Percentiles rank a stretch among this genome's conserved stretches.
Conservation (phyloP, 495 filamentous ascomycete genomes). For the Podospora pseudoanserina region DNA sequence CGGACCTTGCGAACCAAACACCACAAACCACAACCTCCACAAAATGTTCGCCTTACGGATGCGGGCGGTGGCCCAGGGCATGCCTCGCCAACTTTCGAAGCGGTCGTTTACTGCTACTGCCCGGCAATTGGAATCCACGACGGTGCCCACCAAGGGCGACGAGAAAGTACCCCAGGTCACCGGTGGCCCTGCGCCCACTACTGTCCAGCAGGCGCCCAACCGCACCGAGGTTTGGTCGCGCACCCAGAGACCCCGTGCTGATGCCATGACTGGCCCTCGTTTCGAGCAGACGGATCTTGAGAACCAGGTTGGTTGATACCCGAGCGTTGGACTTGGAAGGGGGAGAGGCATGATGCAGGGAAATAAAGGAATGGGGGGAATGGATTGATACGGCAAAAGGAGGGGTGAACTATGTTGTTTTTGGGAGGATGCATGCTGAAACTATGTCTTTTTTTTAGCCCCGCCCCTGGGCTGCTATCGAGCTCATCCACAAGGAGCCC, state of each 20-base stretch:
- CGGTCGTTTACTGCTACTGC: conserved; percentile 38
- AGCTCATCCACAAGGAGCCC: conserved; percentile 92
- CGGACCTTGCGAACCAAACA: conserved; percentile 16
- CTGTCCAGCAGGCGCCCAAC: conserved; percentile 81
- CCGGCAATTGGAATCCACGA: conserved; percentile 35
- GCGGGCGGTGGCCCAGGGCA: conserved; percentile 35
- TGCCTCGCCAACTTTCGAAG: conserved; percentile 31
- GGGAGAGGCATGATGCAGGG: background rate
- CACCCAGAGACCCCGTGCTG: conserved; percentile 72
- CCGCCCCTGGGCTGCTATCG: conserved; percentile 80
- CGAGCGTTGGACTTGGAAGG: background rate
- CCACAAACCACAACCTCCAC: conserved; percentile 29
- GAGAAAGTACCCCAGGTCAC: conserved; percentile 32
- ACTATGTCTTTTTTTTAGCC: conserved; percentile 53
- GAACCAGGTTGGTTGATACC: conserved; percentile 65
- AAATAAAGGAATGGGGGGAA: background rate
- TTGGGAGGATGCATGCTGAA: background rate
- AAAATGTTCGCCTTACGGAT: conserved; percentile 56
- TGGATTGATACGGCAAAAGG: background rate
- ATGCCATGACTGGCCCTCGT: conserved; percentile 86
- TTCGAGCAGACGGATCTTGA: conserved; percentile 96
- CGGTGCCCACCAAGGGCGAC: conserved; percentile 7
- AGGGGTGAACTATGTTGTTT: conserved; percentile 8
- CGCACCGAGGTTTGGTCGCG: conserved; percentile 72
- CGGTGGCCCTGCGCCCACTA: conserved; percentile 50